A percentile compares a stretch with the other conserved stretches of the same genome.
phyloP scores from a whole-genome alignment of 1,284 basidiomycete species.

The Ceratobasidium sp. region DNA sequence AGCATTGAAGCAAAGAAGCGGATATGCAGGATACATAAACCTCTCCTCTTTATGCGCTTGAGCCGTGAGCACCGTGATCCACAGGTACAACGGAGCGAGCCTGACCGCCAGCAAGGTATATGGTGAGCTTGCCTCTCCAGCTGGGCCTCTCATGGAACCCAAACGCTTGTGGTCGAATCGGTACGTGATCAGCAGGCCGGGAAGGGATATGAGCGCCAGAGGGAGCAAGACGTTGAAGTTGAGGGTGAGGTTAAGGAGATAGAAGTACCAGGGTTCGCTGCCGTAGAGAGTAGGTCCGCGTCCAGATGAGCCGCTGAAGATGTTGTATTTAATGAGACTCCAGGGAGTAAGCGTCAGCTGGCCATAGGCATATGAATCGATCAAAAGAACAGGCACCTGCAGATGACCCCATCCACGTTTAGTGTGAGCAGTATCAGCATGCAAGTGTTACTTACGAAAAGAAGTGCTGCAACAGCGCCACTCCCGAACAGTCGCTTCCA shows the following conservation, averaged over 20 bases:
- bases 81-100: slow-evolving; percentile 88
- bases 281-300: slow-evolving; percentile 94
- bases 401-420: slow-evolving; percentile 29
- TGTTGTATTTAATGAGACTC: slow-evolving; percentile 95
- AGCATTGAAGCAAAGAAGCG: slow-evolving; percentile 93
- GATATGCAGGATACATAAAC: slow-evolving; percentile 96
- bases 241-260: slow-evolving; percentile 85
- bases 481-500: slow-evolving; percentile 71
- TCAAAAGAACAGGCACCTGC: slow-evolving; percentile 79
- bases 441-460: slow-evolving; percentile 68
- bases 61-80: slow-evolving; percentile 79
- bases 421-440: slow-evolving; percentile 24
- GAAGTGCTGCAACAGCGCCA: slow-evolving; percentile 66
- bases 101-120: slow-evolving; percentile 80
- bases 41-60: slow-evolving; percentile 98
- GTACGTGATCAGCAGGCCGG: slow-evolving; percentile 82
- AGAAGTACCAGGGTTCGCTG: slow-evolving; percentile 86
- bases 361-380: slow-evolving; percentile 92
- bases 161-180: slow-evolving; percentile 81
- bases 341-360: slow-evolving; percentile 82
- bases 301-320: slow-evolving; percentile 75
- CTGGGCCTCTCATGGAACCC: slow-evolving; percentile 66
- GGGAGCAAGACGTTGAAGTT: slow-evolving; percentile 92
- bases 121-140: slow-evolving; percentile 74
- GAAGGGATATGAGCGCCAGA: slow-evolving; percentile 83